These are phyloP conservation scores for Aureobasidium sp. DNA, from an alignment of 2,329 filamentous ascomycete genomes.

Conservation along the genomic window DNA sequence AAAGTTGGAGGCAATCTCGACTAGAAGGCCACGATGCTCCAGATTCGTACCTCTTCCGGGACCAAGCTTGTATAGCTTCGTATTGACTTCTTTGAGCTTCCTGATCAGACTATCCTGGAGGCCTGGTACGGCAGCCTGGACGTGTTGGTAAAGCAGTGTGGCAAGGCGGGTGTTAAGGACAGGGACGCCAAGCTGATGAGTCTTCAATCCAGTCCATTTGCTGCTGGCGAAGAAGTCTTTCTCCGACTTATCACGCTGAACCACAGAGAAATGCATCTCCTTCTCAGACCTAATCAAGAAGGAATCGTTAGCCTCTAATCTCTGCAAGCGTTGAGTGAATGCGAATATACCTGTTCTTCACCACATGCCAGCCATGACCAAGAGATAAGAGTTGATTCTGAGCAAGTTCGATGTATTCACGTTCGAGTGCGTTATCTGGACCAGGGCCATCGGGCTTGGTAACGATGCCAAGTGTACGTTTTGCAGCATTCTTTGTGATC, in stretches of 20 bases:
- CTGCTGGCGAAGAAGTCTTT: background rate
- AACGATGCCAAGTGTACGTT: conserved; percentile 50
- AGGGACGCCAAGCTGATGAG: background rate
- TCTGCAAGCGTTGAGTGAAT: too few relatives aligned
- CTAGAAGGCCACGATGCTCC: background rate
- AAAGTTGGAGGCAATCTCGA: background rate
- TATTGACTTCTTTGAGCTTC: background rate
- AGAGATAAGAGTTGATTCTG: background rate
- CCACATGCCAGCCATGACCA: background rate
- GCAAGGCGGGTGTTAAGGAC: background rate
- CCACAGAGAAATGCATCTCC: background rate
- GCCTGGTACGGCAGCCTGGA: background rate
- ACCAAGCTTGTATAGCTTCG: background rate
- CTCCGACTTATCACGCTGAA: background rate
- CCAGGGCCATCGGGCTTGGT: conserved; percentile 46
- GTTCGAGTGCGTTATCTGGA: background rate
- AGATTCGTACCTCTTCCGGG: background rate
- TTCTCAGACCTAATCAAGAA: background rate
- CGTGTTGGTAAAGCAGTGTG: background rate
- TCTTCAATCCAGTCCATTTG: background rate
- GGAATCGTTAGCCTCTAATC: background rate
- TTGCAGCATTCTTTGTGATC: conserved; percentile 31
- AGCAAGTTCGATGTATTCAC: background rate
- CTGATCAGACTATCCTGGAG: background rate
- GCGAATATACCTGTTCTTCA: background rate